Conservation (phyloP, 1,284 basidiomycete genomes). For the Ceratobasidium sp. region DNA sequence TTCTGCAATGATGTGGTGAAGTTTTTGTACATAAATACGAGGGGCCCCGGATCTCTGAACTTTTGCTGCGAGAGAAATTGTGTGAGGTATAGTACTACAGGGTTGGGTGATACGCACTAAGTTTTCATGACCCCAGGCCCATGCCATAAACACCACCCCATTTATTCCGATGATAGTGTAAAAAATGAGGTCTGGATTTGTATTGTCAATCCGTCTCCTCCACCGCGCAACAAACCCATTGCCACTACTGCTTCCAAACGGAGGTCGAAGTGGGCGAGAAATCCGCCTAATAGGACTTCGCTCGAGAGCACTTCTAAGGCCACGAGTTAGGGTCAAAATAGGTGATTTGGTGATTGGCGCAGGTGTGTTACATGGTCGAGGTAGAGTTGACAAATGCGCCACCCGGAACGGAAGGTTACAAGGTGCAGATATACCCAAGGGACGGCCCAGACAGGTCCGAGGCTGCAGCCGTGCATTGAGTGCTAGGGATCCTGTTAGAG, state of each 20-base stretch:
- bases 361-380: not conserved
- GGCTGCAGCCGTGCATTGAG: not conserved
- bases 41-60: slow-evolving; percentile 47
- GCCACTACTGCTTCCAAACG: slow-evolving; percentile 21
- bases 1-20: slow-evolving; percentile 49
- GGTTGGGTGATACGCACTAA: slow-evolving; percentile 31
- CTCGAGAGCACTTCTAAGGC: slow-evolving; percentile 35
- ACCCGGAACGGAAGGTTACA: not conserved
- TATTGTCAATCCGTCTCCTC: slow-evolving; percentile 35
- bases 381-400: not conserved
- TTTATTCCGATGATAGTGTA: slow-evolving; percentile 50
- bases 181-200: slow-evolving; percentile 44
- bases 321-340: slow-evolving; percentile 15
- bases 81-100: not conserved
- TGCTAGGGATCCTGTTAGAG: not conserved
- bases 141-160: slow-evolving; percentile 47
- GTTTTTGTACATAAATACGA: slow-evolving; percentile 48
- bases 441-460: not conserved
- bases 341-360: not conserved
- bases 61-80: slow-evolving; percentile 44
- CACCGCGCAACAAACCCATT: slow-evolving; percentile 19
- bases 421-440: not conserved
- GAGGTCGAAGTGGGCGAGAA: slow-evolving; percentile 25
- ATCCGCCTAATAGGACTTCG: slow-evolving; percentile 27
- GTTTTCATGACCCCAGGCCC: slow-evolving; percentile 48